phyloP scores from a whole-genome alignment of 352 stramenopile genomes.

The Globisporangium alternatum region DNA sequence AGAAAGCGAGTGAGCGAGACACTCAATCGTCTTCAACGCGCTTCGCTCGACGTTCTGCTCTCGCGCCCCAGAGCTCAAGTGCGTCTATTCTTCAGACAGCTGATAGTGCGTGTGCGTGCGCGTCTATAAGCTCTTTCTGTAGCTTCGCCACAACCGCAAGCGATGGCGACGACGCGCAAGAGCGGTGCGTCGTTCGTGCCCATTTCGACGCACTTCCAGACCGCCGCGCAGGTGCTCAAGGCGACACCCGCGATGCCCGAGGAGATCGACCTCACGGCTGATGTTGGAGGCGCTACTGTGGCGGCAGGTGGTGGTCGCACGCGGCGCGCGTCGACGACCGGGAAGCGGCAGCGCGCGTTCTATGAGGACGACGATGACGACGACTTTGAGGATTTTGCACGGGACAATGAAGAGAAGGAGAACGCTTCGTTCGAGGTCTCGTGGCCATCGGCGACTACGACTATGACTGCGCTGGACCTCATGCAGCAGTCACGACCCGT shows the following conservation, averaged over 20 bases:
- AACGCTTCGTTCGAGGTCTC: background rate
- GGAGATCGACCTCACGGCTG: constrained; percentile 48
- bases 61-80: background rate
- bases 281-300: background rate
- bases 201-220: constrained; percentile 60
- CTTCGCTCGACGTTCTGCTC: background rate
- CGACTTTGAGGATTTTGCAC: constrained; percentile 18
- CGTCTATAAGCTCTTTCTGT: background rate
- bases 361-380: constrained; percentile 57
- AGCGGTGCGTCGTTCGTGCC: constrained; percentile 35
- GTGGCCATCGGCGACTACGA: constrained; percentile 20
- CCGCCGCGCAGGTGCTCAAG: constrained; percentile 18
- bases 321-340: background rate
- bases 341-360: constrained; percentile 25
- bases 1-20: background rate
- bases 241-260: constrained; percentile 16
- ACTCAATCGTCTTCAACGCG: background rate
- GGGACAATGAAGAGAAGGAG: background rate
- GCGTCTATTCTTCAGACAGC: background rate
- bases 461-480: constrained; percentile 43
- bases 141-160: background rate
- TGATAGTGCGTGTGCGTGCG: background rate
- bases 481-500: constrained; percentile 28
- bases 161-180: constrained; percentile 14
- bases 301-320: background rate